Evolutionary conservation across 345 rosid genomes (phyloP).

Genomic region (Eucalyptus marginata): DNA sequence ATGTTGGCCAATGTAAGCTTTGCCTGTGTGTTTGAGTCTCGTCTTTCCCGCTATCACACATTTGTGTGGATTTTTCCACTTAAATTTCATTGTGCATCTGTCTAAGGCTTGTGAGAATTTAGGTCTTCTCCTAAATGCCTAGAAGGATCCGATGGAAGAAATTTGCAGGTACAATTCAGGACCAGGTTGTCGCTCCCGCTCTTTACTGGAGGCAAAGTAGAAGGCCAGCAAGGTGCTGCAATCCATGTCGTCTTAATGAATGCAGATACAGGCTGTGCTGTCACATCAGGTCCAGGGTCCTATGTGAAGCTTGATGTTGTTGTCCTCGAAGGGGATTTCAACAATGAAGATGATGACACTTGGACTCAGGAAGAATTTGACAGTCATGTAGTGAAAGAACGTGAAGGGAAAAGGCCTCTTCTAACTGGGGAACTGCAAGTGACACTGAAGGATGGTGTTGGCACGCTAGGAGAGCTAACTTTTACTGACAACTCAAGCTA

Average conservation of each 20-base stretch:
- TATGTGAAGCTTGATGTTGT: constrained; percentile 63
- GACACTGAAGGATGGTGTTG: constrained; percentile 80
- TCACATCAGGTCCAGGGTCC: constrained; percentile 75
- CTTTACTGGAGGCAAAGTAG: constrained; percentile 94
- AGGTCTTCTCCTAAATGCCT: constrained; percentile 78
- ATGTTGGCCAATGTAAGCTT: background rate
- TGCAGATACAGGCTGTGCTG: constrained; percentile 49
- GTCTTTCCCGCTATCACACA: background rate
- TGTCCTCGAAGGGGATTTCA: constrained; percentile 96
- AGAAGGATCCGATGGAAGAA: constrained; percentile 76
- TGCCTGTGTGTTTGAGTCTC: background rate
- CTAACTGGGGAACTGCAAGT: constrained; percentile 87
- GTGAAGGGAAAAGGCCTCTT: constrained; percentile 91
- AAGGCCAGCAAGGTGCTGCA: constrained; percentile 93
- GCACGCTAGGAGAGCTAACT: constrained; percentile 86
- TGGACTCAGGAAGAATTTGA: constrained; percentile 90
- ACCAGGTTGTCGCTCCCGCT: constrained; percentile 84
- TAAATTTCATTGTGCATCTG: background rate
- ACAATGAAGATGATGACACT: constrained; percentile 62
- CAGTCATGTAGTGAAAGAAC: constrained; percentile 82
- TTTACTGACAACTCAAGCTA: constrained; percentile 97
- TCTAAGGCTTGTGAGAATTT: background rate
- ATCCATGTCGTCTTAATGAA: constrained; percentile 67
- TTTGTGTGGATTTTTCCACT: background rate
- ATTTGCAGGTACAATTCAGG: constrained; percentile 72